Evolutionary conservation across 768 basidiomycete genomes (phyloP), one percentile per base, ranked within the genome.

Genomic region (Boletus fagicola): DNA sequence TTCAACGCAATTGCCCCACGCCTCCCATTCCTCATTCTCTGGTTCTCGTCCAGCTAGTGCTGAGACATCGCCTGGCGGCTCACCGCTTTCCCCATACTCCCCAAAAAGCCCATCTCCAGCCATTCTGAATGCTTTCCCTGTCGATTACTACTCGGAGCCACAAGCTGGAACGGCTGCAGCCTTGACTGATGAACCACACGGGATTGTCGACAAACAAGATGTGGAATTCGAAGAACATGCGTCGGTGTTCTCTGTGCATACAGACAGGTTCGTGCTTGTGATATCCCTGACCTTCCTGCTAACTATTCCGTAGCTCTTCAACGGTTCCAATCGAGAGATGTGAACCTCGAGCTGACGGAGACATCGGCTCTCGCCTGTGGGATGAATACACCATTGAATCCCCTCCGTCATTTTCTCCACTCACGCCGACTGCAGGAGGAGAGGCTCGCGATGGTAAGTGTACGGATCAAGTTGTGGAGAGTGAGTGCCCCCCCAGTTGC

Each of bases 231-330:
- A 53, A 35, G 49, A 39, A 18, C 44, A 44, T 15, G 26, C 2
- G 3, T 49, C 20, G 4, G 18, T 35, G 0, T 3, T 53, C 5
- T 45, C 51, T 40, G 20, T 24, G 20, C 45, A 54, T 16, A 28
- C 49, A n/a, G 31, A 62, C 13, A n/a, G 36, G 62, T 62, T 36
- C 31, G 33, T 38, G 8, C 44, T 3, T n/a, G 36, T 15, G 7
- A 49, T 18, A 28, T 42, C 3, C 9, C 12, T 2, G 0, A 31
- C 12, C 1, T 10, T 39, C 26, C 15, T 22, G 24, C 24, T 52
- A 4, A 52, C 10, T 18, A 6, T 49, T 42, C 15, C 11, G 16
- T n/a, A 63, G 62, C 22, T 40, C 39, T 33, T 33, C 44, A 1
- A 11, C 3, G 11, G 0, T 20, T 39, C 5, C 15, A 8, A 2